Base-by-base conservation (phyloP, 805 yeast genomes). In the Monosporozyma servazzii region DNA sequence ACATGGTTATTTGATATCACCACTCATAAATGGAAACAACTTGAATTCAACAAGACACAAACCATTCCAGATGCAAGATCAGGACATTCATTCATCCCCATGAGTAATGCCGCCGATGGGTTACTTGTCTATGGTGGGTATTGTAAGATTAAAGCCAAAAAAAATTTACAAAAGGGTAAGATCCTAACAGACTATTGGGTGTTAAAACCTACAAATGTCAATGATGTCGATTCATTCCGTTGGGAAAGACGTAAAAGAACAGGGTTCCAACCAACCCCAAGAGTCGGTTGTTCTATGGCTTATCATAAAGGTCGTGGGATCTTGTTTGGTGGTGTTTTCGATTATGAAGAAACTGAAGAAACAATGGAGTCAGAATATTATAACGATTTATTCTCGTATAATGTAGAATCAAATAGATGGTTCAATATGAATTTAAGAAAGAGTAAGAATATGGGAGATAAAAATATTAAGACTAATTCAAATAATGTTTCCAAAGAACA, bases 331-430 rank as follows among this genome's bases (percentile, higher is more conserved):
- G 98, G 98, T 60, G 99, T 93, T 13, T 90, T 79, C 61, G 98
- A 91, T 67, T 86, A 78, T 54, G 96, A 90, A 59, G 99, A 91
- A 68, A 91, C 96, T 13, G 98, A 91, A 66, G 98, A 93, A 68
- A 79, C 86, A 50, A 71, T 91, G 54, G 91, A 86, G 45, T 88
- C 96, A 1, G 80, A 79, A 47, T 91, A 90, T 66, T 91, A 78
- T 70, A 89, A 90, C 65, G 81, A 82, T 54, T 68, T 91, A 48
- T 81, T 80, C 60, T 84, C 95, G 1, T 91, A 87, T 65, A 95
- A 89, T 56, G 74, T 84, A 17, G 96, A 88, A 59, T 75, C 82
- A 17, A 91, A 91, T 67, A 79, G 96, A 64, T 91, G 99, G 98
- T 86, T 79, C 61, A 77, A 84, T 6, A 67, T 89, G 58, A 50